A percentile compares a stretch with the other conserved stretches of the same genome.
Evolutionary conservation across 108 stramenopile species (phyloP).

Genomic region (Thalassiosira profunda): DNA sequence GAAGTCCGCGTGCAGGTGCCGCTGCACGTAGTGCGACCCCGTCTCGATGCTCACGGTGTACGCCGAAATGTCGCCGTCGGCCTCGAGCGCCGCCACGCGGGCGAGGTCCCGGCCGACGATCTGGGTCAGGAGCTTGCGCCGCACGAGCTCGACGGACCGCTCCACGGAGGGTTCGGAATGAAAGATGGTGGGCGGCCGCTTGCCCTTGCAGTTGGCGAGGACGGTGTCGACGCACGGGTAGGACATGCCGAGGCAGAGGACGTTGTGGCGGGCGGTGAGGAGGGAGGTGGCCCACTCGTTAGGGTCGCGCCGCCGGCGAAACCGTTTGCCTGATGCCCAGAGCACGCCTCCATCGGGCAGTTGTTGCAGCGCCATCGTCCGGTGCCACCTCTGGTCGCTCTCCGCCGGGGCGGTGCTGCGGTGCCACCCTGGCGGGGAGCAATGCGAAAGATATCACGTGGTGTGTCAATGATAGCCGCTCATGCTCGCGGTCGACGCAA

Average conservation of each 20-base stretch:
- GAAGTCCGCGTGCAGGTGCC: slow-evolving; percentile 75
- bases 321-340: slow-evolving; percentile 42
- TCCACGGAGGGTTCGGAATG: slow-evolving; percentile 53
- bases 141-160: slow-evolving; percentile 65
- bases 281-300: slow-evolving; percentile 43
- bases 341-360: too few species aligned
- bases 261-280: slow-evolving; percentile 57
- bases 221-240: slow-evolving; percentile 63
- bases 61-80: slow-evolving; percentile 53
- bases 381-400: too few species aligned
- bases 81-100: slow-evolving; percentile 69
- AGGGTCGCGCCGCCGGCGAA: slow-evolving; percentile 30
- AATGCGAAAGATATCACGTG: too few species aligned
- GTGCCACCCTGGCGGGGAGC: too few species aligned
- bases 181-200: slow-evolving; percentile 13
- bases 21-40: slow-evolving; percentile 53
- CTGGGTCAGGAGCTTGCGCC: slow-evolving; percentile 60
- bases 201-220: slow-evolving; percentile 39
- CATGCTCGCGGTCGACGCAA: too few species aligned
- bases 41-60: slow-evolving; percentile 79
- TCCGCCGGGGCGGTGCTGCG: too few species aligned
- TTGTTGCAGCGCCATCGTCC: too few species aligned
- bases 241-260: slow-evolving; percentile 78
- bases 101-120: slow-evolving; percentile 88
- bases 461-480: too few species aligned